phyloP scores from a whole-genome alignment of 768 basidiomycete genomes.

The Tricholoma furcatifolium region DNA sequence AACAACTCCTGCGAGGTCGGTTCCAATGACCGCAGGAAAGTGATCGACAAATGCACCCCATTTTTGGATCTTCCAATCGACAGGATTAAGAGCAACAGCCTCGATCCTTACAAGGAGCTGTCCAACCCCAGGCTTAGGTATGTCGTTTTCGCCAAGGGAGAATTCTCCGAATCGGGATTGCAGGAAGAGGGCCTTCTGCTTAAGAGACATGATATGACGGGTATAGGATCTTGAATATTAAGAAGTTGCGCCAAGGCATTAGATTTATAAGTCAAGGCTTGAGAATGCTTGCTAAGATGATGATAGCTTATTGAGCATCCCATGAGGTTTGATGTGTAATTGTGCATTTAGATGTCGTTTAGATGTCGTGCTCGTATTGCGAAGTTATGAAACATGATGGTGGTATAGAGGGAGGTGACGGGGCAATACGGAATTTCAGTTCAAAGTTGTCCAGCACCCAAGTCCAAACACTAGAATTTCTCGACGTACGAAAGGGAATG shows the following conservation, averaged over 20 bases:
- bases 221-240: background rate
- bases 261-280: background rate
- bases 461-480: background rate
- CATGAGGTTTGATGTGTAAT: too few relatives aligned
- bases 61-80: constrained; percentile 51
- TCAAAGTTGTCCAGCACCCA: background rate
- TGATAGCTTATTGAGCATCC: background rate
- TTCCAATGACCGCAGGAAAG: constrained; percentile 47
- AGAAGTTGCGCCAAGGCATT: too few relatives aligned
- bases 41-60: constrained; percentile 35
- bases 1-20: constrained; percentile 51
- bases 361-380: too few relatives aligned
- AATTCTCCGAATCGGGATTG: constrained; percentile 16
- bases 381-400: too few relatives aligned
- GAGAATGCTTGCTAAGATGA: constrained; percentile 1
- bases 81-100: constrained; percentile 43
- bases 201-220: background rate
- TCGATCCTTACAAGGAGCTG: constrained; percentile 42
- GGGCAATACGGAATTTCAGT: too few relatives aligned
- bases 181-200: constrained; percentile 26
- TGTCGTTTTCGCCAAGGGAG: constrained; percentile 10
- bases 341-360: too few relatives aligned
- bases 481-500: background rate
- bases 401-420: too few relatives aligned
- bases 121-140: constrained; percentile 30